Evolutionary conservation across 176 grass and related monocot genomes (phyloP), one percentile per base, ranked within the genome.

Genomic region (Musa schizocarpa): DNA sequence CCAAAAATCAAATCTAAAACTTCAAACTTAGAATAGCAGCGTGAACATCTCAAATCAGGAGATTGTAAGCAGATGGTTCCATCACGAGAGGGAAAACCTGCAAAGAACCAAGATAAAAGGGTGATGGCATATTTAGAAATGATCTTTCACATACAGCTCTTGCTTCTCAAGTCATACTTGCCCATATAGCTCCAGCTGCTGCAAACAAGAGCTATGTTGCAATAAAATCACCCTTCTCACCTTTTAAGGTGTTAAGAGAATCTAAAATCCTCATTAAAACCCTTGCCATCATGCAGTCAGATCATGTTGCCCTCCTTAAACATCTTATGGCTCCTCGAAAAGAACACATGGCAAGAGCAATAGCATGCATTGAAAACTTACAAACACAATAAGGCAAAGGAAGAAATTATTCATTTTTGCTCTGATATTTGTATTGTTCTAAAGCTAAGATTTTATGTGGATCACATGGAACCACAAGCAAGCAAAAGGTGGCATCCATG

Each of bases 51-150:
- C 84, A 87, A 86, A 89, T 85, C 77, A 80, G 69, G 78, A 11
- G 43, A 52, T 52, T 72, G 23, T 80, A 83, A 86, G 84, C 52
- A 85, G 71, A 27, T 27, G 26, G 26, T 27, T 27, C 16, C 68
- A 70, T 70, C 76, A 83, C 71, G 71, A 88, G 26, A 87, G 80
- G 87, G 13, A 71, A 63, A 82, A 93, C 87, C 90, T 93, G 90
- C 90, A 93, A 92, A 85, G 59, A 93, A 93, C 84, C 80, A 93
- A 89, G 90, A 85, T 87, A 89, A 87, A 74, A 86, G 83, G 82
- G 90, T 93, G 84, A 93, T 87, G 82, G 87, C 78, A 82, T 89
- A 75, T 68, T 71, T 52, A 89, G 74, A 61, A 74, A 87, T 55
- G 79, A 85, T 77, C 13, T 74, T 81, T 83, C 65, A 66, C 74